Percentiles rank a stretch among this genome's conserved stretches.
phyloP scores from a whole-genome alignment of 805 yeast genomes.

The Kodamaea neixiangensis region DNA sequence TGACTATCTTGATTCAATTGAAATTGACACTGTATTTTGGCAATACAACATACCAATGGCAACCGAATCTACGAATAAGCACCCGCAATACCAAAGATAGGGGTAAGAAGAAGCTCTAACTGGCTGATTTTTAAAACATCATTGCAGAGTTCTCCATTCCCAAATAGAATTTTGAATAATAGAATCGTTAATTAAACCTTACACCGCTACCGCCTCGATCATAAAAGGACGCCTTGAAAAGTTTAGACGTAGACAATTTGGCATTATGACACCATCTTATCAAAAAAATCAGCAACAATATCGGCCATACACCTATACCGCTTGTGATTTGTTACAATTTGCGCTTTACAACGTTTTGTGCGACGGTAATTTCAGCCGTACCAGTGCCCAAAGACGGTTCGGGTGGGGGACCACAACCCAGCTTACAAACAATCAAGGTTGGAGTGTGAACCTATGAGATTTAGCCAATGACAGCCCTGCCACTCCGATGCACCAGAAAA shows the following conservation, averaged over 20 bases:
- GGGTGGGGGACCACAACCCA: background rate
- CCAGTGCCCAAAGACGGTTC: background rate
- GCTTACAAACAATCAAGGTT: background rate
- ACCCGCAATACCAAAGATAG: conserved; percentile 36
- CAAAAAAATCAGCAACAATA: background rate
- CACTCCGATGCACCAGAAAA: background rate
- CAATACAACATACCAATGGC: too few relatives aligned
- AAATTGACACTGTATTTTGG: too few relatives aligned
- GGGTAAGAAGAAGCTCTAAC: conserved; percentile 21
- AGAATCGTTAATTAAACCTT: background rate
- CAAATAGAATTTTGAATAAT: too few relatives aligned
- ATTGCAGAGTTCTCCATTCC: conserved; percentile 5
- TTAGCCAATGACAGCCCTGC: background rate
- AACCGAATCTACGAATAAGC: conserved; percentile 65
- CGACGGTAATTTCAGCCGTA: background rate
- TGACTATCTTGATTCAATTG: too few relatives aligned
- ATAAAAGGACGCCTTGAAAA: background rate
- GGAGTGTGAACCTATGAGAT: background rate
- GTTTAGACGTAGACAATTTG: background rate
- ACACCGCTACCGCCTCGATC: background rate
- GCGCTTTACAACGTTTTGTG: background rate
- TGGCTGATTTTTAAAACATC: conserved; percentile 27
- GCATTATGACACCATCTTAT: background rate
- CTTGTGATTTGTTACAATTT: background rate
- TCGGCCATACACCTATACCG: background rate